Base-by-base conservation (phyloP, 345 rosid genomes). In the Gossypium ekmanianum region DNA sequence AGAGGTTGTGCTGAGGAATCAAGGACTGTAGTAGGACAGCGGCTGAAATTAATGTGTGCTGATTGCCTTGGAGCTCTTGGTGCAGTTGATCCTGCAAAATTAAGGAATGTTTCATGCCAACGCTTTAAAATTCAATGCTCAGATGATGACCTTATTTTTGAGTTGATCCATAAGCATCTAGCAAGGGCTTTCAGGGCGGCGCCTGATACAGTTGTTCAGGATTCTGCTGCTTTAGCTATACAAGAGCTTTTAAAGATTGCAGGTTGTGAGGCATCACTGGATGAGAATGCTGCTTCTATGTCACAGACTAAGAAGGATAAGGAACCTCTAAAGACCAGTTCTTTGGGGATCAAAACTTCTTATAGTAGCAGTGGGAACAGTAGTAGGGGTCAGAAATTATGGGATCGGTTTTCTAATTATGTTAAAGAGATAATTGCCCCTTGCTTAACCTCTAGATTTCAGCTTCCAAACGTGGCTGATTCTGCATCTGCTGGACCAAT, bases 1-100 rank as follows among this genome's bases (percentile, higher is more conserved):
- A 86, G 88, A 78, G 98, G 98, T 73, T 94, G 98, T 82, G 94
- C 98, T 62, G 98, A 94, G 90, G 97, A 94, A 84, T 94, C 98
- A 48, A 89, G 98, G 81, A 92, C 97, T 61, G 55, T 76, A 12
- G 97, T 94, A 74, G 98, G 98, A 64, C 95, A 94, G 84, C 82
- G 88, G 83, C 85, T 94, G 78, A 94, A 94, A 84, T 79, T 91
- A 81, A 91, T 91, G 55, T 94, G 95, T 81, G 98, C 94, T 54
- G 94, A 91, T 84, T 92, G 98, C 87, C 88, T 94, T 62, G 98
- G 98, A 76, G 92, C 97, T 72, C 76, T 94, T 52, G 98, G 98
- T 84, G 98, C 98, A 18, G 91, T 94, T 82, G 98, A 94, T 81
- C 98, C 98, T 78, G 98, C 98, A 76, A 94, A 94, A 84, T 88